Conservation (phyloP, 306 rosid species). For the Pyrus communis region DNA sequence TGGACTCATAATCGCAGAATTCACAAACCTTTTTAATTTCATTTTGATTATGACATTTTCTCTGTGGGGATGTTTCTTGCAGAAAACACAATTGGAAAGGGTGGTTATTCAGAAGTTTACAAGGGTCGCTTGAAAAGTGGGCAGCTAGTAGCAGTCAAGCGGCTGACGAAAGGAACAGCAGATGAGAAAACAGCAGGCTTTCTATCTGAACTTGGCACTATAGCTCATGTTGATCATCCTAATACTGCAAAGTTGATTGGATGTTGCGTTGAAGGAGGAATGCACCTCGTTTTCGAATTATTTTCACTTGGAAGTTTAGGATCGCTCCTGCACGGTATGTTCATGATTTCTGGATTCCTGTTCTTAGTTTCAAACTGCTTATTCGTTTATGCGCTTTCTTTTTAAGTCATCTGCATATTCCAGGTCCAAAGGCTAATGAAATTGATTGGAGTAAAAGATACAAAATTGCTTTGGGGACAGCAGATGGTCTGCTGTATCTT, state of each 20-base stretch:
- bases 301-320: slow-evolving; percentile 71
- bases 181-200: slow-evolving; percentile 57
- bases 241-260: slow-evolving; percentile 72
- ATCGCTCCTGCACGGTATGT: slow-evolving; percentile 66
- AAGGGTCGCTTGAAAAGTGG: slow-evolving; percentile 60
- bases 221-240: slow-evolving; percentile 70
- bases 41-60: slow-evolving; percentile 5
- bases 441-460: slow-evolving; percentile 70
- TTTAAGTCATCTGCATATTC: not conserved
- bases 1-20: not conserved
- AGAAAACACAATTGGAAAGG: slow-evolving; percentile 72
- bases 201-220: slow-evolving; percentile 63
- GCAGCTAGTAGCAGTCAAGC: slow-evolving; percentile 62
- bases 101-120: slow-evolving; percentile 72
- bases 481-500: slow-evolving; percentile 71
- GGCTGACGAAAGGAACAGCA: slow-evolving; percentile 41
- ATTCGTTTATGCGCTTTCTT: slow-evolving; percentile 9
- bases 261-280: slow-evolving; percentile 58
- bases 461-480: slow-evolving; percentile 56
- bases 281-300: slow-evolving; percentile 62
- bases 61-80: slow-evolving; percentile 9
- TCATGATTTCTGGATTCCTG: not conserved
- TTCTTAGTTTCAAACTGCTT: not conserved
- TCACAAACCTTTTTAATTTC: not conserved
- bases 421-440: slow-evolving; percentile 38